Evolutionary conservation across 306 rosid genomes (phyloP).

Genomic region (Hylodesmum podocarpum): DNA sequence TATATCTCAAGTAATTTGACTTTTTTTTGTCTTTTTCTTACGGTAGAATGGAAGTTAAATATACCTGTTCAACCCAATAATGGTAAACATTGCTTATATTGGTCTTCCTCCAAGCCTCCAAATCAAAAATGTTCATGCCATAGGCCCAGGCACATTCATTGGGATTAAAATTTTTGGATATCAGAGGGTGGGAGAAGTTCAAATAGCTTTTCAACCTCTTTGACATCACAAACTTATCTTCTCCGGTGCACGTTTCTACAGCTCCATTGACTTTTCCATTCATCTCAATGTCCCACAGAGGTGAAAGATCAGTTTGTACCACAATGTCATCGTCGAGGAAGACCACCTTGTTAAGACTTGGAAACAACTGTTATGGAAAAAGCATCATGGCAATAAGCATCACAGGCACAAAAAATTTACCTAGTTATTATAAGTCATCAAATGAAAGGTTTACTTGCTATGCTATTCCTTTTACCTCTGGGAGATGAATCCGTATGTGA

Average conservation of each 20-base stretch:
- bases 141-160: constrained; percentile 97
- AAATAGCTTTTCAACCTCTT: constrained; percentile 85
- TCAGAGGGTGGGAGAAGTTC: constrained; percentile 95
- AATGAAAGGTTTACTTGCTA: not conserved
- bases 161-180: constrained; percentile 62
- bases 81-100: constrained; percentile 87
- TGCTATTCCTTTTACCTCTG: constrained; percentile 63
- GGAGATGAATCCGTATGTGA: constrained; percentile 91
- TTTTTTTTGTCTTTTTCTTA: not conserved
- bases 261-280: constrained; percentile 97
- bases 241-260: constrained; percentile 90
- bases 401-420: not conserved
- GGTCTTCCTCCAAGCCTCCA: constrained; percentile 96
- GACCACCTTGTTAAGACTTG: constrained; percentile 88
- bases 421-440: not conserved
- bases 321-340: constrained; percentile 95
- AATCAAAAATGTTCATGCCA: constrained; percentile 97
- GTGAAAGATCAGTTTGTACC: constrained; percentile 95
- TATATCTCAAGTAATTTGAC: not conserved
- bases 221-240: constrained; percentile 96
- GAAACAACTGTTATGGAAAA: constrained; percentile 69
- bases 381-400: constrained; percentile 24
- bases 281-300: constrained; percentile 96
- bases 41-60: constrained; percentile 2
- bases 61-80: constrained; percentile 87